phyloP scores from a whole-genome alignment of 345 rosid genomes.

The Sonneratia caseolaris region DNA sequence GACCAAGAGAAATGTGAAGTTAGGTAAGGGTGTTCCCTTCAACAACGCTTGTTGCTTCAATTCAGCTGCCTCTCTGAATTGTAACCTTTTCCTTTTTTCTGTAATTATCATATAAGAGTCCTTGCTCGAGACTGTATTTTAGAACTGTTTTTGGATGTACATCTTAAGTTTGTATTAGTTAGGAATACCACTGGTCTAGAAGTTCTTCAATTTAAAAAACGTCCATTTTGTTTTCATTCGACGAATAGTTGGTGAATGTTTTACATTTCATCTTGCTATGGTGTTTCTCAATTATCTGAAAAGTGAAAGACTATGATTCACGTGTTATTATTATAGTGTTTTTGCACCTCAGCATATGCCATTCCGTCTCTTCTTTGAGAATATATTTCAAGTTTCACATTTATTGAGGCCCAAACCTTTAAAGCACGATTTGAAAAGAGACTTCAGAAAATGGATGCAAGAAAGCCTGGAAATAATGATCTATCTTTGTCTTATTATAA shows the following conservation, averaged over 20 bases:
- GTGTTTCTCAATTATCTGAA: not conserved
- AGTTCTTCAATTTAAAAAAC: not conserved
- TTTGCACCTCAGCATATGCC: too few species aligned
- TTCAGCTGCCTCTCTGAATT: not conserved
- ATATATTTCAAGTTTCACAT: too few species aligned
- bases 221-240: too few species aligned
- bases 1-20: conserved; percentile 70
- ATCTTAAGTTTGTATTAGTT: not conserved
- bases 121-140: not conserved
- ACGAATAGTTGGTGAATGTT: not conserved
- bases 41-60: not conserved
- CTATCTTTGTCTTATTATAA: too few species aligned
- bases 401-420: too few species aligned
- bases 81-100: not conserved
- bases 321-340: too few species aligned
- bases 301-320: too few species aligned
- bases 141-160: not conserved
- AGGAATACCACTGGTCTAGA: not conserved
- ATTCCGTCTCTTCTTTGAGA: too few species aligned
- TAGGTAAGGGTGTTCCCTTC: conserved; percentile 42
- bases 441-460: too few species aligned
- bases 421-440: too few species aligned
- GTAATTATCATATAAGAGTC: not conserved
- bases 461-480: too few species aligned
- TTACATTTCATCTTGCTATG: not conserved